A percentile compares a stretch with the other conserved stretches of the same genome.
These are phyloP conservation scores for Nematocida sp. DNA, from an alignment of 371 early-diverging fungal species.

Conservation along the genomic window DNA sequence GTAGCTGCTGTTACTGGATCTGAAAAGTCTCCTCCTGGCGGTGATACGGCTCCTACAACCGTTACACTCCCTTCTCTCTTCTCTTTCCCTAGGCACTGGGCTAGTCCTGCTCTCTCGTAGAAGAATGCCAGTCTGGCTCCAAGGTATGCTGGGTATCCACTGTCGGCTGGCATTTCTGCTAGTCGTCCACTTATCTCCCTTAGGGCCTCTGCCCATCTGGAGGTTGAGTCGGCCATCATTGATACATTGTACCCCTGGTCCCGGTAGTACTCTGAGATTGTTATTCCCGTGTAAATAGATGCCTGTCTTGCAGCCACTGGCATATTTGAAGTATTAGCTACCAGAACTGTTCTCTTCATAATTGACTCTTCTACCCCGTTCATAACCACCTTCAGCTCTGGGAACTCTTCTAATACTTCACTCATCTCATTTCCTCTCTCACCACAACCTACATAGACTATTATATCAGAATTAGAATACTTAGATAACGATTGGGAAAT, in stretches of 20 bases:
- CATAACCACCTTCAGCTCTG: constrained; percentile 65
- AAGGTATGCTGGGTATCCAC: constrained; percentile 98
- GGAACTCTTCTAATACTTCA: constrained; percentile 99
- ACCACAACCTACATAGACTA: constrained; percentile 98
- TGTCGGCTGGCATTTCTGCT: constrained; percentile 99
- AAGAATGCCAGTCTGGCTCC: constrained; percentile 97
- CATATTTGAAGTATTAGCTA: constrained; percentile 99
- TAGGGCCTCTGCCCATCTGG: constrained; percentile 99
- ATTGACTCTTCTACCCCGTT: constrained; percentile 73
- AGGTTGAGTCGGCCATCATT: constrained; percentile 99
- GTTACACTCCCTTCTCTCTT: constrained; percentile 84
- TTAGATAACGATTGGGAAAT: constrained; percentile 98
- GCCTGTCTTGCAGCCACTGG: constrained; percentile 99
- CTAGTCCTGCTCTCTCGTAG: constrained; percentile 98
- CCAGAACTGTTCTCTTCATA: constrained; percentile 98
- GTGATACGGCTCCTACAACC: constrained; percentile 98
- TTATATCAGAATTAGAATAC: constrained; percentile 98
- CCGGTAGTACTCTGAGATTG: constrained; percentile 99
- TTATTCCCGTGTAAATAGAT: constrained; percentile 99
- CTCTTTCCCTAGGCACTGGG: constrained; percentile 81
- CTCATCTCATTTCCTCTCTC: constrained; percentile 99
- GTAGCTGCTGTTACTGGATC: constrained; percentile 98
- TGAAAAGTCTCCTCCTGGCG: constrained; percentile 97
- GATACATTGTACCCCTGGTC: constrained; percentile 98
- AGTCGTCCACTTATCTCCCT: constrained; percentile 99